Percentiles rank a stretch among this genome's conserved stretches.
phyloP scores from a whole-genome alignment of 441 rosid species.

The Mallotus japonicus region DNA sequence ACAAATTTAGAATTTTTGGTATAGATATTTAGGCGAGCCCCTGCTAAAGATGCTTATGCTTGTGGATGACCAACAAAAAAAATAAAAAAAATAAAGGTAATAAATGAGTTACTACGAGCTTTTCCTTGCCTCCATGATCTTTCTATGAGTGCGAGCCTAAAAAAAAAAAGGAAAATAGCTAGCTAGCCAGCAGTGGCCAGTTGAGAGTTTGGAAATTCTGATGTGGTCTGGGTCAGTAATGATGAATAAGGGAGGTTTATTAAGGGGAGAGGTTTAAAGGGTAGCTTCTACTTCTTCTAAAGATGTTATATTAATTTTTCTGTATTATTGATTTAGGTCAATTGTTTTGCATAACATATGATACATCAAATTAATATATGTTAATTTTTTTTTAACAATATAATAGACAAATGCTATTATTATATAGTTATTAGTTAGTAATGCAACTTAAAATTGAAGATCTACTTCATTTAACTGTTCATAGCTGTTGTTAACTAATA shows the following conservation, averaged over 20 bases:
- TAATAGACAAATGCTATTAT: too few relatives aligned
- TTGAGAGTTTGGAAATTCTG: neutral
- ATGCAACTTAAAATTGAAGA: too few relatives aligned
- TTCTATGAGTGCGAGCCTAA: conserved; percentile 19
- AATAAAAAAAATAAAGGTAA: too few relatives aligned
- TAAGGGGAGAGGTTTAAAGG: neutral
- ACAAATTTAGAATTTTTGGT: neutral
- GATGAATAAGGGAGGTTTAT: neutral
- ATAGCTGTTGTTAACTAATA: too few relatives aligned
- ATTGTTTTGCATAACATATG: too few relatives aligned
- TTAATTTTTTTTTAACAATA: too few relatives aligned
- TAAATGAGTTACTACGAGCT: too few relatives aligned
- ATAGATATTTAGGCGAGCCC: neutral
- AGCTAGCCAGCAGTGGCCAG: neutral
- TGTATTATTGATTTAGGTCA: too few relatives aligned
- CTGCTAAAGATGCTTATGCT: conserved; percentile 12
- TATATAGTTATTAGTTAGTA: too few relatives aligned
- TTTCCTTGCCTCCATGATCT: conserved; percentile 2
- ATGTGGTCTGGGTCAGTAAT: neutral
- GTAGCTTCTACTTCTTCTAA: too few relatives aligned
- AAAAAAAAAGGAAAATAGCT: neutral
- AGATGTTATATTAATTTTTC: too few relatives aligned
- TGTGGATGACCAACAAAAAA: conserved; percentile 15
- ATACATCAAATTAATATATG: neutral
- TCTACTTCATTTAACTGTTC: too few relatives aligned